Percentiles rank a stretch among this genome's conserved stretches.
These are phyloP conservation scores for Lasiodiplodia sp. DNA, from an alignment of 2,329 filamentous ascomycete species.

Conservation along the genomic window DNA sequence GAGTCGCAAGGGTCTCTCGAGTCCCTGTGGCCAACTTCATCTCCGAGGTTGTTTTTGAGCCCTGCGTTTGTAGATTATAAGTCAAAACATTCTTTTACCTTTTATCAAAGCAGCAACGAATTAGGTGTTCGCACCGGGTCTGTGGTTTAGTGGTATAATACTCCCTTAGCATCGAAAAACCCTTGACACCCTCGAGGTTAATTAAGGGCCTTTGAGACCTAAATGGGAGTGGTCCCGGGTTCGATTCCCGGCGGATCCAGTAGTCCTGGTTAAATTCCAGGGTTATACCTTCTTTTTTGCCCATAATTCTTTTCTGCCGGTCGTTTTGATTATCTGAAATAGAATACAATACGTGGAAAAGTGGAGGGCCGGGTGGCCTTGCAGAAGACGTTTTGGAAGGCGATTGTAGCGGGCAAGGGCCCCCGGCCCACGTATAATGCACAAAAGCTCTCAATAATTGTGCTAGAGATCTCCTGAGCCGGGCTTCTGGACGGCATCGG, in stretches of 20 bases:
- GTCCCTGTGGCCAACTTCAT: too few relatives aligned
- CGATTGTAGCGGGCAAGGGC: too few relatives aligned
- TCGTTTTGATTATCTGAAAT: not conserved
- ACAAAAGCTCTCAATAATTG: too few relatives aligned
- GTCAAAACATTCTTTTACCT: not conserved
- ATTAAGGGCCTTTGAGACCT: not conserved
- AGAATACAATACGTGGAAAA: too few relatives aligned
- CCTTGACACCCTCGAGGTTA: not conserved
- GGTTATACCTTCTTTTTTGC: not conserved
- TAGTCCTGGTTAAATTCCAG: not conserved
- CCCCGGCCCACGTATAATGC: too few relatives aligned
- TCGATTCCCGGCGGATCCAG: constrained; percentile 13
- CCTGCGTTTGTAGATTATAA: too few relatives aligned
- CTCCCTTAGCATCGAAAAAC: constrained; percentile 4
- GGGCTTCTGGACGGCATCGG: too few relatives aligned
- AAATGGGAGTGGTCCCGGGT: constrained; percentile 18
- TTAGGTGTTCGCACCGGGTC: not conserved
- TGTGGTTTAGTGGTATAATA: constrained; percentile 23
- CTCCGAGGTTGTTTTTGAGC: too few relatives aligned
- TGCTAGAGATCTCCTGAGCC: too few relatives aligned
- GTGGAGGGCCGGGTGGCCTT: not conserved
- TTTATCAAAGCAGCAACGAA: not conserved
- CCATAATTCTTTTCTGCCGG: not conserved
- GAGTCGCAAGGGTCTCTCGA: too few relatives aligned
- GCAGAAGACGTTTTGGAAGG: too few relatives aligned